Conservation (phyloP, 2,329 filamentous ascomycete genomes). For the Kalmusia sp. region DNA sequence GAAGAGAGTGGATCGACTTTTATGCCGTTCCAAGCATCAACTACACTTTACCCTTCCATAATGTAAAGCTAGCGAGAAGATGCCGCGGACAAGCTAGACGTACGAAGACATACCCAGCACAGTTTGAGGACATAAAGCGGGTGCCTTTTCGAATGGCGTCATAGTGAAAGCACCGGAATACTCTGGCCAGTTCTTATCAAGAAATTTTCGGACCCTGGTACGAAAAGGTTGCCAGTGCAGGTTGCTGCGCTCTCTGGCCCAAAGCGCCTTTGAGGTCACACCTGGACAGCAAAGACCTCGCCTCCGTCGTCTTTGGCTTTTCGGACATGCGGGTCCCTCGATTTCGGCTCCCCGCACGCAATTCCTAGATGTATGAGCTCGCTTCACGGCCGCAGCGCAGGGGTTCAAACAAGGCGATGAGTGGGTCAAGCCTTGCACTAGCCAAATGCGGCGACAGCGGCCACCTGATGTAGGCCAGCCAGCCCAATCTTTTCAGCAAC, state of each 20-base stretch:
- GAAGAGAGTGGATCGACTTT: no score
- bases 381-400: not conserved
- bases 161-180: no score
- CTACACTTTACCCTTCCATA: no score
- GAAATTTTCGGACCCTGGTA: no score
- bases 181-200: no score
- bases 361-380: not conserved
- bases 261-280: not conserved
- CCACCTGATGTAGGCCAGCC: not conserved
- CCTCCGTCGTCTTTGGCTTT: not conserved
- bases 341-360: conserved; percentile 5
- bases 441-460: not conserved
- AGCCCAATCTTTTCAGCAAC: not conserved
- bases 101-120: no score
- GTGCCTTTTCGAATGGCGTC: no score
- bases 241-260: not conserved
- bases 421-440: not conserved
- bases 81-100: no score
- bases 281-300: not conserved
- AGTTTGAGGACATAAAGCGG: no score
- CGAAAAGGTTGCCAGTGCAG: no score
- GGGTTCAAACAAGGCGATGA: not conserved
- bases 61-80: no score
- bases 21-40: no score
- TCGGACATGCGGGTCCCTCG: not conserved